Base-by-base conservation (phyloP, 1,284 basidiomycete genomes). In the Marasmius sp. region DNA sequence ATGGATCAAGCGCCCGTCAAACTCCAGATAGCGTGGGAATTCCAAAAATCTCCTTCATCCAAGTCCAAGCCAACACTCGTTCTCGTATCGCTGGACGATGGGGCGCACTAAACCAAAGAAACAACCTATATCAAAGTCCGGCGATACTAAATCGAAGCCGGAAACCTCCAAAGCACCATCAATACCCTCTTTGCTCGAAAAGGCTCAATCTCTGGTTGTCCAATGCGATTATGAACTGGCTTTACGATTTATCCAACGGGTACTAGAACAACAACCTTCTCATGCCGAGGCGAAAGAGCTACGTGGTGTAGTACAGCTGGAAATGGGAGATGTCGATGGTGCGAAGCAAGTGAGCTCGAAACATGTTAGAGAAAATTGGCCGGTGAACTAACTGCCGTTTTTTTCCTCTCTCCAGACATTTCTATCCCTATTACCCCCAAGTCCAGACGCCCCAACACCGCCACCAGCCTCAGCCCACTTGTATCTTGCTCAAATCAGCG, bases 211-310 rank as follows among this genome's bases (percentile, higher is more conserved):
- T 20, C 78, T 95, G 56, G 83, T 96, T 66, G 84, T 88, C 14
- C 90, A 94, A 75, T 92, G 90, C 70, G 88, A 96, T 72, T 95
- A 94, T 72, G 86, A 91, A 55, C 85, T 94, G 37, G 93, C 93
- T 9, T 78, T 83, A 61, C 85, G 85, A 58, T 94, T 95, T 71
- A 80, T 88, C 50, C 77, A 82, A 57, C 85, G 92, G 43, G 84
- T 91, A 34, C 77, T 95, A 38, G 83, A 90, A 65, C 79, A 87
- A 43, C 85, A 90, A 60, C 81, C 87, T 6, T 75, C 75, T 20
- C 86, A 94, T 76, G 78, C 80, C 0, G 88, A 92, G 62, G 94
- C 91, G 1, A 86, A 83, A 67, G 93, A 96, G 74, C 87, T 96
- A 72, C 76, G 92, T 5, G 93, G 91, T 3, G 85, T 95, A 0